A percentile compares a stretch with the other conserved stretches of the same genome.
These are phyloP conservation scores for Beauveria sp. DNA, from an alignment of 2,329 filamentous ascomycete species.

Conservation along the genomic window DNA sequence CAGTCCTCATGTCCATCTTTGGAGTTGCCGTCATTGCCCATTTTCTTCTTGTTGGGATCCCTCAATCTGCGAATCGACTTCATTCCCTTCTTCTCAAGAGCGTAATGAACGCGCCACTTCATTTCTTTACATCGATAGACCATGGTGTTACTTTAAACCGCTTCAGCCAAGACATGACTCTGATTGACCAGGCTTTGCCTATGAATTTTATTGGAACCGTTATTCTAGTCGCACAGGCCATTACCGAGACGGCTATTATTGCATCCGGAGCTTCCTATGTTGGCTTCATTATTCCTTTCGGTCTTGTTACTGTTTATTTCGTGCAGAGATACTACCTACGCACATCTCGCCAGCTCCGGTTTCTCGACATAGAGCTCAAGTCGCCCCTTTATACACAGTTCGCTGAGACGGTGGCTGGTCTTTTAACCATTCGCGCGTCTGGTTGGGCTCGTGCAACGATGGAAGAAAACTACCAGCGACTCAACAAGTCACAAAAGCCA, in stretches of 20 bases:
- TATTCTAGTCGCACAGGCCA: constrained; percentile 13
- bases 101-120: constrained; percentile 28
- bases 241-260: constrained; percentile 26
- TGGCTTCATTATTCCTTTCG: constrained; percentile 33
- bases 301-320: constrained; percentile 32
- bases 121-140: constrained; percentile 34
- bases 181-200: constrained; percentile 33
- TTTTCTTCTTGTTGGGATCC: constrained; percentile 19
- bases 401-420: constrained; percentile 34
- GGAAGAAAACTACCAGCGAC: constrained; percentile 26
- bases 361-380: constrained; percentile 37
- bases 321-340: constrained; percentile 47
- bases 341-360: constrained; percentile 46
- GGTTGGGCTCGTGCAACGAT: constrained; percentile 30
- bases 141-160: constrained; percentile 34
- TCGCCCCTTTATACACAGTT: constrained; percentile 37
- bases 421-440: constrained; percentile 31
- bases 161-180: constrained; percentile 36
- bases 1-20: constrained; percentile 14
- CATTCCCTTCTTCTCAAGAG: constrained; percentile 18
- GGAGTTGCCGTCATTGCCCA: constrained; percentile 14
- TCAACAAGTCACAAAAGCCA: constrained; percentile 43
- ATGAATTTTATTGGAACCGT: constrained; percentile 23
- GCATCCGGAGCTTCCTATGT: constrained; percentile 31
- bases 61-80: constrained; percentile 18